These are phyloP conservation scores for Albatrellus ellisii DNA, from an alignment of 768 basidiomycete genomes.

Conservation along the genomic window DNA sequence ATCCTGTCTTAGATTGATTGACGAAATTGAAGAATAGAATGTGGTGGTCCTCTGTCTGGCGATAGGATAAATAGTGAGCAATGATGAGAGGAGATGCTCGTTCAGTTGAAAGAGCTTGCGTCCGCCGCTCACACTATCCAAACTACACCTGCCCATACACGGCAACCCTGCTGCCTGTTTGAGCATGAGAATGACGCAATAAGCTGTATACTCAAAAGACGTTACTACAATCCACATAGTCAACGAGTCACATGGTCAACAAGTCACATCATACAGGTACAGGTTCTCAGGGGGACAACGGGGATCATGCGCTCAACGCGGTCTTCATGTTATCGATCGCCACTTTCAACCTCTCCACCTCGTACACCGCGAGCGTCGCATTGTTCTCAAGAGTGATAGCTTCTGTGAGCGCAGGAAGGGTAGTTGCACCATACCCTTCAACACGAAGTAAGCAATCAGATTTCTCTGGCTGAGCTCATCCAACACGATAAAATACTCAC, in stretches of 20 bases:
- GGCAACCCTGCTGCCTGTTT: too few species aligned
- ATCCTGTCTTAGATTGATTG: background rate
- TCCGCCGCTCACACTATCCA: background rate
- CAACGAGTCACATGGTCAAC: background rate
- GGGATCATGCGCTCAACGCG: slow-evolving; percentile 7
- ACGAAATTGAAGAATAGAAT: background rate
- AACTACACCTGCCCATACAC: too few species aligned
- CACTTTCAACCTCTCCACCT: slow-evolving; percentile 39
- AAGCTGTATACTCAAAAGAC: background rate
- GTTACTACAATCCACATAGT: background rate
- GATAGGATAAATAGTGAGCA: slow-evolving; percentile 4
- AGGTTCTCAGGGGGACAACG: background rate
- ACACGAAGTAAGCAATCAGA: too few species aligned
- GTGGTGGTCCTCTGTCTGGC: slow-evolving; percentile 9
- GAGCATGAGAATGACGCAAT: too few species aligned
- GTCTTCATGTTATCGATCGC: slow-evolving; percentile 36
- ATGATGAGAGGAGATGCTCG: too few species aligned
- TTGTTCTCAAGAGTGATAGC: slow-evolving; percentile 61
- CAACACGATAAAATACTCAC: slow-evolving; percentile 25
- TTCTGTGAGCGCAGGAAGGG: slow-evolving; percentile 70
- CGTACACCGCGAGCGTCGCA: slow-evolving; percentile 41
- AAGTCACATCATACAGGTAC: background rate
- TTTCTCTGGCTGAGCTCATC: too few species aligned
- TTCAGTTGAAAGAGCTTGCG: too few species aligned
- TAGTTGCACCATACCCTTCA: slow-evolving; percentile 73